Evolutionary conservation across 495 filamentous ascomycete genomes (phyloP).

Genomic region (Penicillium cataractarum): DNA sequence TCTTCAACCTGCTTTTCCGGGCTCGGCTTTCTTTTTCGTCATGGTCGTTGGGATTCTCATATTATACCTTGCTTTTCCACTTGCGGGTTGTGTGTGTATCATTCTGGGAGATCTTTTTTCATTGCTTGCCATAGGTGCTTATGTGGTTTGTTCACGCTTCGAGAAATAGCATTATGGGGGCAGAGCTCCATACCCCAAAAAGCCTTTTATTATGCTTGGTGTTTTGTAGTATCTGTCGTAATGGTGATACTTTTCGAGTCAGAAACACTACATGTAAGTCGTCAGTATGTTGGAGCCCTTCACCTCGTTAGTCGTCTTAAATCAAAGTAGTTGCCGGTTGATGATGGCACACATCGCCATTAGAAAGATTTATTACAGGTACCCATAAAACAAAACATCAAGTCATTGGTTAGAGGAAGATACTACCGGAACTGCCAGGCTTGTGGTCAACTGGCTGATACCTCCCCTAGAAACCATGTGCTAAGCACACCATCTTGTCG

Average conservation of each 20-base stretch:
- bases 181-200: constrained; percentile 19
- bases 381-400: no score
- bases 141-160: constrained; percentile 11
- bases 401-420: no score
- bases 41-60: constrained; percentile 21
- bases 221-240: not conserved
- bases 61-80: constrained; percentile 18
- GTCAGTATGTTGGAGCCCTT: not conserved
- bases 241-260: no score
- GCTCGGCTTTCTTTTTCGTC: constrained; percentile 11
- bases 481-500: no score
- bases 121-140: constrained; percentile 21
- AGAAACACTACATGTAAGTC: no score
- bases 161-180: constrained; percentile 23
- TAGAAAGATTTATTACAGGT: no score
- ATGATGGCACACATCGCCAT: no score
- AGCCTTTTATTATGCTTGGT: not conserved
- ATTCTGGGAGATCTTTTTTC: constrained; percentile 16
- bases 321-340: no score
- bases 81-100: constrained; percentile 25
- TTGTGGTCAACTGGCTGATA: no score
- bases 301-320: not conserved
- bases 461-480: no score
- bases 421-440: no score
- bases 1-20: constrained; percentile 14